A percentile compares a stretch with the other conserved stretches of the same genome.
These are phyloP conservation scores for Pterulicium gracile DNA, from an alignment of 1,284 basidiomycete genomes.

Conservation along the genomic window DNA sequence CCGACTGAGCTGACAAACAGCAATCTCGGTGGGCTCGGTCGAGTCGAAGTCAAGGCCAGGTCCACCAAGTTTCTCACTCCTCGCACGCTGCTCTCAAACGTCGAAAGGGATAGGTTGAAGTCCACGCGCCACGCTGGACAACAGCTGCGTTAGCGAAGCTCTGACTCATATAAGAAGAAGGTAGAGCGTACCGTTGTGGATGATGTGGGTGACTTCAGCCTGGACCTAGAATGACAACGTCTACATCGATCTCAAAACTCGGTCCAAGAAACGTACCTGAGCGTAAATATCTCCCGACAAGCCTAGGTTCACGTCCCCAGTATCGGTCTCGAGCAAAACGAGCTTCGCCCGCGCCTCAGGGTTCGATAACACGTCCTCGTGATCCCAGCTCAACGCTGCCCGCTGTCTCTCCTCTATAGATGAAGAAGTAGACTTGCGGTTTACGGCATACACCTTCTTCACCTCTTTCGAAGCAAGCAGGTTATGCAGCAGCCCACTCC, in stretches of 20 bases:
- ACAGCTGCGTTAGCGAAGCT: neutral
- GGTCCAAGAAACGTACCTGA: neutral
- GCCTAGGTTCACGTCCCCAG: slow-evolving; percentile 14
- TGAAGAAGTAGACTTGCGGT: slow-evolving; percentile 5
- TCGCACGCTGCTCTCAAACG: slow-evolving; percentile 24
- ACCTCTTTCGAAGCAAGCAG: slow-evolving; percentile 10
- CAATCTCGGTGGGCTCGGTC: slow-evolving; percentile 18
- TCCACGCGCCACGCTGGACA: slow-evolving; percentile 28
- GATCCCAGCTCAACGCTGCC: neutral
- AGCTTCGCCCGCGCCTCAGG: slow-evolving; percentile 11
- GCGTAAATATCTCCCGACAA: slow-evolving; percentile 13
- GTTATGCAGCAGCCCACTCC: slow-evolving; percentile 11
- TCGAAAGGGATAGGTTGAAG: slow-evolving; percentile 25
- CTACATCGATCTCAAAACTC: neutral
- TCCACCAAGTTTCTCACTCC: slow-evolving; percentile 29
- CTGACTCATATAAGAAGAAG: neutral
- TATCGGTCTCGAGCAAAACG: slow-evolving; percentile 16
- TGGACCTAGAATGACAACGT: slow-evolving; percentile 9
- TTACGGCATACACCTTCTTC: slow-evolving; percentile 13
- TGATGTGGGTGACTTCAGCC: slow-evolving; percentile 16
- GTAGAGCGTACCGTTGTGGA: slow-evolving; percentile 20
- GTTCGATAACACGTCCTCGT: neutral
- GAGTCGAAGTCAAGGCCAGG: slow-evolving; percentile 22
- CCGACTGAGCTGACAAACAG: slow-evolving; percentile 25
- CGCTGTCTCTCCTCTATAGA: neutral